phyloP scores from a whole-genome alignment of 2,329 filamentous ascomycete genomes.

The Botrytis paeoniae region DNA sequence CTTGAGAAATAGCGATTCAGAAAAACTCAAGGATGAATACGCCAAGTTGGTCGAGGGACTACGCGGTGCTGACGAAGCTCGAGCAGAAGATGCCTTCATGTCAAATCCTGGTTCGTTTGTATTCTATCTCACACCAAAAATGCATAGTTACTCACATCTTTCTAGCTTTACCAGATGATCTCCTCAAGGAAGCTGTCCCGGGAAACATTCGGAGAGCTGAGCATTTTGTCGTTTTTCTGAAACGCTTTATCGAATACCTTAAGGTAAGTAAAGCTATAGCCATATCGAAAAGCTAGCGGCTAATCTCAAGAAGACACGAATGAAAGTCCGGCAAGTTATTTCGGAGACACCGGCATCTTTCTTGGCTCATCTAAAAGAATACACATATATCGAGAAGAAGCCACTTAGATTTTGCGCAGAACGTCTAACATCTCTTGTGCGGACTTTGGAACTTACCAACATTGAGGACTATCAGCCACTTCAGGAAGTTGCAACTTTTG shows the following conservation, averaged over 20 bases:
- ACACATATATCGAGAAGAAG: slow-evolving; percentile 97
- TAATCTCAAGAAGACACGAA: slow-evolving; percentile 65
- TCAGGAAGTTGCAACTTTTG: slow-evolving; percentile 96
- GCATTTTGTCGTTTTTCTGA: slow-evolving; percentile 92
- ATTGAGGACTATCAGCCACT: slow-evolving; percentile 97
- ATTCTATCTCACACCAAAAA: neutral
- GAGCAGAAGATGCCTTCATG: slow-evolving; percentile 96
- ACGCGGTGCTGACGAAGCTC: slow-evolving; percentile 80
- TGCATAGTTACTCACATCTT: slow-evolving; percentile 20
- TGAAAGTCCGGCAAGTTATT: slow-evolving; percentile 97
- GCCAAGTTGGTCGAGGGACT: slow-evolving; percentile 91
- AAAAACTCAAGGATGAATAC: slow-evolving; percentile 93
- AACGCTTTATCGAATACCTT: slow-evolving; percentile 95
- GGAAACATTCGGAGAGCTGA: slow-evolving; percentile 95
- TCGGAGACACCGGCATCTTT: slow-evolving; percentile 96
- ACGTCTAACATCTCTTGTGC: slow-evolving; percentile 86
- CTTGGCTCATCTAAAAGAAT: slow-evolving; percentile 84
- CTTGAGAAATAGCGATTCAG: slow-evolving; percentile 93
- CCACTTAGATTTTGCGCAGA: slow-evolving; percentile 93
- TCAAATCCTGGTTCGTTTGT: slow-evolving; percentile 63
- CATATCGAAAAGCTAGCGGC: neutral
- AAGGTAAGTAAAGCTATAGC: slow-evolving; percentile 49
- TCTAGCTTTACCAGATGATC: slow-evolving; percentile 78
- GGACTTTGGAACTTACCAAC: slow-evolving; percentile 92
- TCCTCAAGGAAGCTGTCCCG: slow-evolving; percentile 92